Evolutionary conservation across 2,329 filamentous ascomycete genomes (phyloP).

Genomic region (Penicillium freii): DNA sequence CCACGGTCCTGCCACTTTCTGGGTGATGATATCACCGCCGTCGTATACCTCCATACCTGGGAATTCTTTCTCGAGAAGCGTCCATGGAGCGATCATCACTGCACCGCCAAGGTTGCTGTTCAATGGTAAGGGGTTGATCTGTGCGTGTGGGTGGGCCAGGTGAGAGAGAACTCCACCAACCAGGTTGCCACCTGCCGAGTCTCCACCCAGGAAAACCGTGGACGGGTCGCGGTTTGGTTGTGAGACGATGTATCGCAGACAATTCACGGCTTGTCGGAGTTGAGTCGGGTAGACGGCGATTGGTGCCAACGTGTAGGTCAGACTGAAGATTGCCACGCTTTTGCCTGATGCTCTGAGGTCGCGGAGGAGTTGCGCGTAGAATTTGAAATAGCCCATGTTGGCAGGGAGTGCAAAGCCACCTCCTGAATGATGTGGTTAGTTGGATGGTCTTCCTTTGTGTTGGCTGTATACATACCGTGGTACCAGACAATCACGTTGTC

Average conservation of each 20-base stretch:
- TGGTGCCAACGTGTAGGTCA: constrained; percentile 60
- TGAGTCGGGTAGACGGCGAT: constrained; percentile 46
- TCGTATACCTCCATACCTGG: constrained; percentile 47
- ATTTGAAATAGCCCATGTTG: constrained; percentile 49
- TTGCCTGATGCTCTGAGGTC: constrained; percentile 45
- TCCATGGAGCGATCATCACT: constrained; percentile 60
- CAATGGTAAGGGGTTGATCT: constrained; percentile 46
- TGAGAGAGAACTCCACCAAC: constrained; percentile 42
- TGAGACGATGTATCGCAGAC: constrained; percentile 40
- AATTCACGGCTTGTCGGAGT: constrained; percentile 42
- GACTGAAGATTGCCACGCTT: constrained; percentile 50
- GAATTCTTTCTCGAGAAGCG: constrained; percentile 49
- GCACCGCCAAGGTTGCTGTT: constrained; percentile 49
- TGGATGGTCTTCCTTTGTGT: background rate
- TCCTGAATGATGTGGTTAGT: constrained; percentile 34
- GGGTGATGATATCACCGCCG: constrained; percentile 52
- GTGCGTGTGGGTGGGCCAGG: constrained; percentile 55
- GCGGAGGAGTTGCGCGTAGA: constrained; percentile 46
- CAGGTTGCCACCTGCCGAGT: constrained; percentile 47
- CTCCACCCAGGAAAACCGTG: constrained; percentile 44
- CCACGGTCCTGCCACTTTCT: constrained; percentile 47
- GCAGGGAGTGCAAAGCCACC: constrained; percentile 57
- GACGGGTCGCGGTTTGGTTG: constrained; percentile 35
- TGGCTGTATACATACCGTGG: constrained; percentile 28
- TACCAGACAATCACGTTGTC: constrained; percentile 43